Evolutionary conservation across 371 early-diverging fungal genomes (phyloP), one percentile per base, ranked within the genome.

Genomic region (Mucor piriformis): DNA sequence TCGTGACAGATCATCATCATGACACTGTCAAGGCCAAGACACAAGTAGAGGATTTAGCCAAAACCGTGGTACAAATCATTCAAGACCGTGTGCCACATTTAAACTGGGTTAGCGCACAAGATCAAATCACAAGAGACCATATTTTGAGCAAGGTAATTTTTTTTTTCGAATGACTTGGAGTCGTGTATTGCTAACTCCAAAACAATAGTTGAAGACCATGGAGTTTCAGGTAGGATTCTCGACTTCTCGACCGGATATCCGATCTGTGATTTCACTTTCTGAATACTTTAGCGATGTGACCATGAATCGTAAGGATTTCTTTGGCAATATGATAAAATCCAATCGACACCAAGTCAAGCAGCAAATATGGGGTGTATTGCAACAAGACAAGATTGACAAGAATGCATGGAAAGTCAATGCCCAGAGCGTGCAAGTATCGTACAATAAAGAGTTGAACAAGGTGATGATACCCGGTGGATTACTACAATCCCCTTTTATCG

Each of bases 401-500:
- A 35, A 56, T 3, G 56, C 67, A 48, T 86, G 85, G 86, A 69
- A 72, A 20, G 68, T 79, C 71, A 64, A 69, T 42, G 83, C 84
- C 2, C 82, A 83, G 38, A 79, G 79, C 16, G 78, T 80, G 12
- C 72, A 74, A 37, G 73, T 76, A 10, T 69, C 64, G 16, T 86
- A 70, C 43, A 23, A 70, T 20, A 57, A 43, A 32, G 61, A 61
- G 15, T 37, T 57, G 13, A 74, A 73, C 32, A 67, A 70, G 69
- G 70, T 86, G 16, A 74, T 77, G 18, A 67, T 88, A 27, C 88
- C 85, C 2, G 84, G 80, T 12, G 73, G 80, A 0, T 73, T 83
- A 12, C 52, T 88, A 24, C 83, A 82, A 48, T 63, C 56, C 0
- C 86, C 84, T 18, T 83, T 79, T 50, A 82, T 75, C 54, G 69